These are phyloP conservation scores for Talaromyces sp. DNA, from an alignment of 2,329 filamentous ascomycete genomes.

Conservation along the genomic window DNA sequence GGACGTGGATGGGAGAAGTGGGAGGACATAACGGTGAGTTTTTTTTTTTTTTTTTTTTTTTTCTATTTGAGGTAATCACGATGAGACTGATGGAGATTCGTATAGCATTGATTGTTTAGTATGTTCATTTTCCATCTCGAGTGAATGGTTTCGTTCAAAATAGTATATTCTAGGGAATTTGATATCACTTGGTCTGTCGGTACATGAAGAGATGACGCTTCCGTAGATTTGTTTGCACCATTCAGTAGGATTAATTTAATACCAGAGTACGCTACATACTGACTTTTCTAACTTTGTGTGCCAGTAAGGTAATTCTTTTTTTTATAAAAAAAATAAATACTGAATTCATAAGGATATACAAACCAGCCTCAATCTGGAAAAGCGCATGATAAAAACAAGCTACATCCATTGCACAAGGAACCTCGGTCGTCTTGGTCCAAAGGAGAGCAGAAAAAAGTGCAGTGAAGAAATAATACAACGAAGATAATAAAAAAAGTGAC, in stretches of 20 bases:
- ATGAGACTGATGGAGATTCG: neutral
- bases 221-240: too few relatives aligned
- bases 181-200: neutral
- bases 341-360: neutral
- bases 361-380: neutral
- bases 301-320: too few relatives aligned
- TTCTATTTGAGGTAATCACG: neutral
- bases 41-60: neutral
- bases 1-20: constrained; percentile 83
- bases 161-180: neutral
- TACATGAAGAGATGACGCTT: too few relatives aligned
- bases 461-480: neutral
- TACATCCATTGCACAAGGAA: neutral
- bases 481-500: neutral
- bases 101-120: constrained; percentile 1
- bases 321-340: neutral
- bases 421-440: neutral
- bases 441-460: neutral
- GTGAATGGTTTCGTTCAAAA: neutral
- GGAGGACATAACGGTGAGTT: constrained; percentile 42
- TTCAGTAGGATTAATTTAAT: too few relatives aligned
- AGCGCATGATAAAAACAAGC: neutral
- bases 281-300: too few relatives aligned
- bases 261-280: too few relatives aligned
- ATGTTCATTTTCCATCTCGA: neutral